Evolutionary conservation across 2,329 filamentous ascomycete species (phyloP).

Genomic region (Fusarium sp.): DNA sequence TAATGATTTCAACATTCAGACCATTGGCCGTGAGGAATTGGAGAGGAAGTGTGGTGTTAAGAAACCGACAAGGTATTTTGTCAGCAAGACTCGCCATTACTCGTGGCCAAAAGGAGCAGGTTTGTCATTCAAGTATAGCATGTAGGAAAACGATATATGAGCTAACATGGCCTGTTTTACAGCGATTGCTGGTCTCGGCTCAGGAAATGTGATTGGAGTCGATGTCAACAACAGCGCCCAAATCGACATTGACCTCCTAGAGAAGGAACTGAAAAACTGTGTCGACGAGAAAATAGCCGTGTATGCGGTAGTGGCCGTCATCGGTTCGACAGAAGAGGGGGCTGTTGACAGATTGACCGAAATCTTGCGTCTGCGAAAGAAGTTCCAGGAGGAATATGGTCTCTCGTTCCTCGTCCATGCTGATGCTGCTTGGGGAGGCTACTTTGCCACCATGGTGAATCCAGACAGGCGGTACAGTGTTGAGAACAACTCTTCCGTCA

Average conservation of each 20-base stretch:
- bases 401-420: slow-evolving; percentile 63
- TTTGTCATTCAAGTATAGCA: slow-evolving; percentile 41
- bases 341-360: slow-evolving; percentile 59
- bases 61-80: slow-evolving; percentile 55
- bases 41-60: slow-evolving; percentile 53
- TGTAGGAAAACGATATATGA: background rate
- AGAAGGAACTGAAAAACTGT: slow-evolving; percentile 51
- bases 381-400: slow-evolving; percentile 57
- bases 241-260: slow-evolving; percentile 54
- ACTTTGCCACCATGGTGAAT: slow-evolving; percentile 63
- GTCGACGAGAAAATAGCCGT: slow-evolving; percentile 54
- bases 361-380: slow-evolving; percentile 58
- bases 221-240: slow-evolving; percentile 58
- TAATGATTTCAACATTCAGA: slow-evolving; percentile 55
- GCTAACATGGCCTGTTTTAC: background rate
- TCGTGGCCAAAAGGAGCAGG: slow-evolving; percentile 66
- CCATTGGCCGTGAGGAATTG: slow-evolving; percentile 56
- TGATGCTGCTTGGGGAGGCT: slow-evolving; percentile 67
- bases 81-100: slow-evolving; percentile 62
- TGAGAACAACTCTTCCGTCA: slow-evolving; percentile 3
- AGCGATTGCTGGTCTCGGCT: slow-evolving; percentile 63
- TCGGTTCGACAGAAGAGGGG: slow-evolving; percentile 65
- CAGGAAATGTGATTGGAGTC: slow-evolving; percentile 59
- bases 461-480: slow-evolving; percentile 43
- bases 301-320: slow-evolving; percentile 61